Conservation (phyloP, 2,329 filamentous ascomycete genomes). For the Aspergillus bombycis region DNA sequence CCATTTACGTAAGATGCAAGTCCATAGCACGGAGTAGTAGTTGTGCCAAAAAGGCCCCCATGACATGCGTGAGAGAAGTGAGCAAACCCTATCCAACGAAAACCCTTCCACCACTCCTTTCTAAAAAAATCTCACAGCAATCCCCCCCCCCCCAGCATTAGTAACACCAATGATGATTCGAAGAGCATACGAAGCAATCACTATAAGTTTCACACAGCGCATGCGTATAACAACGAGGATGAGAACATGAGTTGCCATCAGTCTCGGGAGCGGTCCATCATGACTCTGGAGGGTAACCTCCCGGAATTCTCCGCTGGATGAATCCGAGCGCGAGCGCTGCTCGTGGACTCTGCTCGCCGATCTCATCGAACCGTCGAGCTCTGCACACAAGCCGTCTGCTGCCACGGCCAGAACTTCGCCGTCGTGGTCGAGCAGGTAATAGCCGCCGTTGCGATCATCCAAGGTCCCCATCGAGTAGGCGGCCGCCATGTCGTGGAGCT, state of each 20-base stretch:
- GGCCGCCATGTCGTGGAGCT: background rate
- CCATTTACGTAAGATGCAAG: too few relatives aligned
- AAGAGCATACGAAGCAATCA: background rate
- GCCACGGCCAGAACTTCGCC: background rate
- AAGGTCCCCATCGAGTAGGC: background rate
- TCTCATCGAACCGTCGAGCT: background rate
- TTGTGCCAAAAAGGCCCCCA: too few relatives aligned
- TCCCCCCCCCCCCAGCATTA: background rate
- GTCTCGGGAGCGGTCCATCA: background rate
- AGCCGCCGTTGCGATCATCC: background rate
- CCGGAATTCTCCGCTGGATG: background rate
- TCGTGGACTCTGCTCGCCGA: background rate
- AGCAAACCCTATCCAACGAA: too few relatives aligned
- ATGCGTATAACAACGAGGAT: background rate
- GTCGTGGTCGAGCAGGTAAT: background rate
- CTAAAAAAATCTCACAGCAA: background rate
- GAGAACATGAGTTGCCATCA: background rate
- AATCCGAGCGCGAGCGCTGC: background rate
- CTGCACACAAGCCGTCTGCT: background rate
- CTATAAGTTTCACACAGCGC: background rate
- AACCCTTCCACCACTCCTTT: background rate
- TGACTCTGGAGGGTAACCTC: background rate
- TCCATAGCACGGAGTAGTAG: too few relatives aligned
- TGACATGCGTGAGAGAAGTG: too few relatives aligned
- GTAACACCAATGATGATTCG: background rate